These are phyloP conservation scores for Mycena venus DNA, from an alignment of 768 basidiomycete species.

Conservation along the genomic window DNA sequence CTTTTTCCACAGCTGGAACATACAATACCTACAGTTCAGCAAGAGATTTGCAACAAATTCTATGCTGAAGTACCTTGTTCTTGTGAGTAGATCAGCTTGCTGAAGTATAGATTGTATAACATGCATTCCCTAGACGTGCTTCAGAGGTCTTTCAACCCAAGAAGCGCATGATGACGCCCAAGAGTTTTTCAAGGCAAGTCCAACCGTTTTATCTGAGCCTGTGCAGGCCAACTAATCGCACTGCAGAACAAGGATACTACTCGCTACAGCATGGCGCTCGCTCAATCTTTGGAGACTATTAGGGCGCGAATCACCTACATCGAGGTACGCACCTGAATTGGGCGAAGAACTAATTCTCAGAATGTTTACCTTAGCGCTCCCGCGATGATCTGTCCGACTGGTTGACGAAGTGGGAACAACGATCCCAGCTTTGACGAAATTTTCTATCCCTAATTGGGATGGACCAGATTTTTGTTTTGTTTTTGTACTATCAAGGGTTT, in stretches of 20 bases:
- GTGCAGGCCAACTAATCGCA: neutral
- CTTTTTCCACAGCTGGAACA: neutral
- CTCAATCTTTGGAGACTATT: conserved; percentile 65
- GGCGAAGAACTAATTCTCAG: neutral
- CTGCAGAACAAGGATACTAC: conserved; percentile 58
- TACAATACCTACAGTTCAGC: conserved; percentile 46
- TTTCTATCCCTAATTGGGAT: neutral
- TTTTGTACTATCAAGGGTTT: no score
- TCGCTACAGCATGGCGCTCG: conserved; percentile 58
- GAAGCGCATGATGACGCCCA: conserved; percentile 61
- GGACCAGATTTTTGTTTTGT: no score
- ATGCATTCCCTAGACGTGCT: neutral
- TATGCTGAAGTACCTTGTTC: conserved; percentile 21
- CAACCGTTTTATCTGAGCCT: neutral
- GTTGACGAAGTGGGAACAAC: conserved; percentile 23
- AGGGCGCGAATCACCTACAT: conserved; percentile 59
- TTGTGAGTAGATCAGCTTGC: neutral
- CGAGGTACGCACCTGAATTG: conserved; percentile 43
- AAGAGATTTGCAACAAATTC: conserved; percentile 65
- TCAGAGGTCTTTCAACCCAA: conserved; percentile 55
- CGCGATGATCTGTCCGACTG: conserved; percentile 4
- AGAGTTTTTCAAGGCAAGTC: conserved; percentile 68
- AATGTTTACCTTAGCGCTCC: conserved; percentile 10
- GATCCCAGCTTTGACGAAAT: neutral
- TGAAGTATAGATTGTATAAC: no score